phyloP scores from a whole-genome alignment of 768 basidiomycete genomes.

The Austroboletus eburneus region DNA sequence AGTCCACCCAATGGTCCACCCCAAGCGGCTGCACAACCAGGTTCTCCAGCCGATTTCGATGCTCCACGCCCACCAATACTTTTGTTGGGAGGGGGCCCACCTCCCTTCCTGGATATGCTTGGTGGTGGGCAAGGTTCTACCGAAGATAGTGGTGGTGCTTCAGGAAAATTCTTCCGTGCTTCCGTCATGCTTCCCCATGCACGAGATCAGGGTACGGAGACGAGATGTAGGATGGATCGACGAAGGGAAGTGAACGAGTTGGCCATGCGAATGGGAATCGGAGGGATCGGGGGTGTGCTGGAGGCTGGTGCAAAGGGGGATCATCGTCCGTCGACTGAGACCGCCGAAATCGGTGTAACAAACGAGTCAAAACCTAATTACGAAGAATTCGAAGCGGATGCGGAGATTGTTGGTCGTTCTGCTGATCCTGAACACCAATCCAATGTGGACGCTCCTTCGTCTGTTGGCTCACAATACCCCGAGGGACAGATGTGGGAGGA shows the following conservation, averaged over 20 bases:
- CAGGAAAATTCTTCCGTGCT: conserved; percentile 56
- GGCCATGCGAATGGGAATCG: conserved; percentile 79
- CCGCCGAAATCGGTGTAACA: conserved; percentile 1
- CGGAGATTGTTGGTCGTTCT: conserved; percentile 13
- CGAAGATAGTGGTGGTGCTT: conserved; percentile 15
- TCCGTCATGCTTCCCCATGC: conserved; percentile 62
- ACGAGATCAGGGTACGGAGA: conserved; percentile 54
- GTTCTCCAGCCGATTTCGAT: conserved; percentile 27
- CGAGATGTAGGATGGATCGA: conserved; percentile 51
- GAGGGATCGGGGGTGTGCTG: conserved; percentile 65
- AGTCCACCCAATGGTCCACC: conserved; percentile 1
- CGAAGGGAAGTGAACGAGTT: conserved; percentile 77
- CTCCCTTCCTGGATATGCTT: conserved; percentile 27
- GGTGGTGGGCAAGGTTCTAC: conserved; percentile 12
- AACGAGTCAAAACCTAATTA: conserved; percentile 8
- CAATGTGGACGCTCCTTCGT: background rate
- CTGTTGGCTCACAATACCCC: conserved; percentile 8
- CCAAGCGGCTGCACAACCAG: conserved; percentile 20
- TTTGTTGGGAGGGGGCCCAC: conserved; percentile 18
- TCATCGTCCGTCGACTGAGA: background rate
- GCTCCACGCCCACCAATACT: conserved; percentile 22
- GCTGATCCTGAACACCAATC: conserved; percentile 12
- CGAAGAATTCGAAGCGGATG: conserved; percentile 16
- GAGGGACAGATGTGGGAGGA: conserved; percentile 45
- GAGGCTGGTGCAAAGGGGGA: conserved; percentile 26